These are phyloP conservation scores for Globisporangium perplexum DNA, from an alignment of 352 stramenopile genomes.

Conservation along the genomic window DNA sequence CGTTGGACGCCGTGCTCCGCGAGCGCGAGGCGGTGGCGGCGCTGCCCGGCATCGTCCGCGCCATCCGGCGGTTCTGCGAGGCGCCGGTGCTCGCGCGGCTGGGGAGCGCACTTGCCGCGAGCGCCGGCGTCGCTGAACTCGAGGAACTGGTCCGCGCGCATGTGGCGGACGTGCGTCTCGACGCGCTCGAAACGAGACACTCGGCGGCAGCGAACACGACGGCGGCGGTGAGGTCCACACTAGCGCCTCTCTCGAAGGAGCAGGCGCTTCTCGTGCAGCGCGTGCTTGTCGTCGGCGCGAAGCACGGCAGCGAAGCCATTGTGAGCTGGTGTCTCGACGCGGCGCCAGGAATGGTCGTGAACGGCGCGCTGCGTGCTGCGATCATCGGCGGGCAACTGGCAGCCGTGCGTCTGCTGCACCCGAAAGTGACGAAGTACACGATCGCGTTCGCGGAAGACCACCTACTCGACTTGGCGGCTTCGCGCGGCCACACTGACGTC, in stretches of 20 bases:
- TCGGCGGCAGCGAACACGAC: not conserved
- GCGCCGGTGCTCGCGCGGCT: constrained; percentile 6
- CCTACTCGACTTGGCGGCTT: constrained; percentile 7
- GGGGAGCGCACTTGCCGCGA: not conserved
- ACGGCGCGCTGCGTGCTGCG: constrained; percentile 7
- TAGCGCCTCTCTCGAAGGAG: not conserved
- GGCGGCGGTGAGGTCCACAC: not conserved
- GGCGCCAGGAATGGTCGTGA: constrained; percentile 1
- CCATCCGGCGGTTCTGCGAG: constrained; percentile 9
- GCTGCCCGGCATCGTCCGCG: constrained; percentile 5
- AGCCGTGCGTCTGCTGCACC: constrained; percentile 2
- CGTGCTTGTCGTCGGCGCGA: constrained; percentile 10
- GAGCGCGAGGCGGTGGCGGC: constrained; percentile 1
- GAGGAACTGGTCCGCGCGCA: constrained; percentile 1
- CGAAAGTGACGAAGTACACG: constrained; percentile 4
- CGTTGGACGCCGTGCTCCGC: constrained; percentile 11
- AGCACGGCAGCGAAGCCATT: constrained; percentile 2
- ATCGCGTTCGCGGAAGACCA: constrained; percentile 8
- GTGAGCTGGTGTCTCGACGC: constrained; percentile 3
- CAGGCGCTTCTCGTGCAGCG: constrained; percentile 5
- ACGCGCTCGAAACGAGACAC: constrained; percentile 1
- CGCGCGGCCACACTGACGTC: constrained; percentile 6
- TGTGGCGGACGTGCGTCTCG: constrained; percentile 1
- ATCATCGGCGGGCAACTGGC: constrained; percentile 5
- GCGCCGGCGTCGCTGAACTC: not conserved